Conservation (phyloP, 805 yeast species). For the Tetrapisispora nanseiensis region DNA sequence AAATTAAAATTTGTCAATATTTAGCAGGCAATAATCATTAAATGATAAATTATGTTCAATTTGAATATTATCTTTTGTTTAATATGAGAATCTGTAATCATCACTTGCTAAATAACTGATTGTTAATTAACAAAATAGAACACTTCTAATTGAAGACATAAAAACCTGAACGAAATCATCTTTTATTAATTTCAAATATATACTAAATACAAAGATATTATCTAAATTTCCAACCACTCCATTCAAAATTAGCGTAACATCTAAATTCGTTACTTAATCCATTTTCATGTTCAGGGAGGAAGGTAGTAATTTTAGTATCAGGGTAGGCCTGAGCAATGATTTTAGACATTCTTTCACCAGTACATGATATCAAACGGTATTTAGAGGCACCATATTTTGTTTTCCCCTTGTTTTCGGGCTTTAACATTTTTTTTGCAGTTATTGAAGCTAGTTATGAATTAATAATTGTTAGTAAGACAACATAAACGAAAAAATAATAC, state of each 20-base stretch:
- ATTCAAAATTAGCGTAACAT: slow-evolving; percentile 73
- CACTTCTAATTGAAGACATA: no score
- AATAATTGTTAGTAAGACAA: slow-evolving; percentile 5
- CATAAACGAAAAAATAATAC: no score
- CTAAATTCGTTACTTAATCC: slow-evolving; percentile 83
- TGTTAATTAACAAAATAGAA: no score
- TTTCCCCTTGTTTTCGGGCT: slow-evolving; percentile 29
- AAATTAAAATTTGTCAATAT: no score
- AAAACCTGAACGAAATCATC: no score
- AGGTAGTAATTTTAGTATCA: slow-evolving; percentile 52
- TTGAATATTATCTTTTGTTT: no score
- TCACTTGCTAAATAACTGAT: no score
- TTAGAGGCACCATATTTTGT: slow-evolving; percentile 34
- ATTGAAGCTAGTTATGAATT: slow-evolving; percentile 31
- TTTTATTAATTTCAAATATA: no score
- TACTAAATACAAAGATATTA: neutral
- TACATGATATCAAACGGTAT: slow-evolving; percentile 58
- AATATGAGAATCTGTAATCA: no score
- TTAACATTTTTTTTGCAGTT: slow-evolving; percentile 52
- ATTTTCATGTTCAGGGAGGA: slow-evolving; percentile 70
- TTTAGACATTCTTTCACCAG: slow-evolving; percentile 80
- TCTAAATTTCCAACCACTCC: slow-evolving; percentile 52
- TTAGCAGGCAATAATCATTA: no score
- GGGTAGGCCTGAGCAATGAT: slow-evolving; percentile 56
- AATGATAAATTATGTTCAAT: no score